Percentiles rank a stretch among this genome's conserved stretches.
Evolutionary conservation across 371 early-diverging fungal species (phyloP).

Genomic region (Circinella minor): DNA sequence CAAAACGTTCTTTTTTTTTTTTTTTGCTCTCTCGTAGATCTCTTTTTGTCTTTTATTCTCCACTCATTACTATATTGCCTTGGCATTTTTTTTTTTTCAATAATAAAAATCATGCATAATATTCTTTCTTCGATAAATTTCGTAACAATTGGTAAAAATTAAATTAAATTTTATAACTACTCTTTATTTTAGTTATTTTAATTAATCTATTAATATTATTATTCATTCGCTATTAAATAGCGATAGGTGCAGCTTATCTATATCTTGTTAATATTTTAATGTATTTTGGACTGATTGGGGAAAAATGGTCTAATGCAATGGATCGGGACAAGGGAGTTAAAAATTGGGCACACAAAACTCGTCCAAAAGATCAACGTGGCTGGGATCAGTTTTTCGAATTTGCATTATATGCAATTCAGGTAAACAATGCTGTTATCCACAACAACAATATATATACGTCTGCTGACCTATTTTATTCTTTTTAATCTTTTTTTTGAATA

Average conservation of each 20-base stretch:
- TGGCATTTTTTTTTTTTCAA: not conserved
- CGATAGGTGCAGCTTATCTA: constrained; percentile 17
- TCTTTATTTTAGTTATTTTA: too few relatives aligned
- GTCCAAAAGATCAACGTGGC: not conserved
- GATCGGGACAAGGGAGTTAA: constrained; percentile 10
- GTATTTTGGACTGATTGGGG: constrained; percentile 13
- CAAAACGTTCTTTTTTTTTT: constrained; percentile 1
- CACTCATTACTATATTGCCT: not conserved
- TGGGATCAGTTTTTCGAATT: constrained; percentile 15
- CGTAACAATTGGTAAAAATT: constrained; percentile 5
- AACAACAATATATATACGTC: too few relatives aligned
- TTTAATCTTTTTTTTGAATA: not conserved
- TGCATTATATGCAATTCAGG: constrained; percentile 17
- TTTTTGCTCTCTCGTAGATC: not conserved
- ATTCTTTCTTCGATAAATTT: constrained; percentile 9
- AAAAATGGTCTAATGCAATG: constrained; percentile 14
- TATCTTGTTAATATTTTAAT: constrained; percentile 16
- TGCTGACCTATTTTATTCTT: not conserved
- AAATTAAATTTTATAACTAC: too few relatives aligned
- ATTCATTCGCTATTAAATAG: not conserved
- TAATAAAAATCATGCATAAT: not conserved
- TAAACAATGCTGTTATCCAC: not conserved
- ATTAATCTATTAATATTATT: too few relatives aligned
- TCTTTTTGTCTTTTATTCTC: not conserved
- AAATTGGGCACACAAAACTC: constrained; percentile 2